A percentile compares a stretch with the other conserved stretches of the same genome.
Evolutionary conservation across 192 early-diverging fungal species (phyloP).

Genomic region (Allomyces macrogynus): DNA sequence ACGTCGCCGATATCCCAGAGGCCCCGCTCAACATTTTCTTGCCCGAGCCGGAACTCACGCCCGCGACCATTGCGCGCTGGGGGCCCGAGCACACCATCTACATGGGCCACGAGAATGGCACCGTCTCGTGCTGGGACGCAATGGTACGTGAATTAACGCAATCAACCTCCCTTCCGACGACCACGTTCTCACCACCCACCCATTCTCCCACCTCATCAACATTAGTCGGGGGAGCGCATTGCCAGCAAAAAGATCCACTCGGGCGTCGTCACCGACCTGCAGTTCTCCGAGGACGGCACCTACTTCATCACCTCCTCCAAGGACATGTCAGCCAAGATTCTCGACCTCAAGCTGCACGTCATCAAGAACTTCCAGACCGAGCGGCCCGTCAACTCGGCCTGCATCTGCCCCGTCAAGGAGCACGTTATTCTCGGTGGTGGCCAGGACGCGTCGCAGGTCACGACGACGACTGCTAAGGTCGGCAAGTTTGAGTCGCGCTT

Average conservation of each 20-base stretch:
- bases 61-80: slow-evolving; percentile 86
- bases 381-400: slow-evolving; percentile 79
- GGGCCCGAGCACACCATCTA: slow-evolving; percentile 34
- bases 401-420: slow-evolving; percentile 67
- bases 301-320: slow-evolving; percentile 93
- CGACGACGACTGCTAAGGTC: slow-evolving; percentile 64
- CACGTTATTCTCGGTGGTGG: slow-evolving; percentile 86
- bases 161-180: too few relatives aligned
- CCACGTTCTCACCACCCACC: too few relatives aligned
- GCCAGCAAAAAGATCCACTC: slow-evolving; percentile 47
- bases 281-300: slow-evolving; percentile 69
- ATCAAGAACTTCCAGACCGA: slow-evolving; percentile 73
- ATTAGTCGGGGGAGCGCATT: slow-evolving; percentile 44
- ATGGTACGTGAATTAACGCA: slow-evolving; percentile 17
- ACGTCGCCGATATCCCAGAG: slow-evolving; percentile 11
- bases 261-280: slow-evolving; percentile 66
- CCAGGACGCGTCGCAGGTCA: slow-evolving; percentile 96
- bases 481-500: slow-evolving; percentile 96
- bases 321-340: slow-evolving; percentile 77
- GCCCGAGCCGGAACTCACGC: slow-evolving; percentile 36
- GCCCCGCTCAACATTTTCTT: slow-evolving; percentile 56
- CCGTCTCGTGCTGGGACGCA: slow-evolving; percentile 71
- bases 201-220: too few relatives aligned
- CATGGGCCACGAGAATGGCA: slow-evolving; percentile 90
- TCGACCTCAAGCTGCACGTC: slow-evolving; percentile 60